phyloP scores from a whole-genome alignment of 73 alveolate species.

The Paramecium tetraurelia region DNA sequence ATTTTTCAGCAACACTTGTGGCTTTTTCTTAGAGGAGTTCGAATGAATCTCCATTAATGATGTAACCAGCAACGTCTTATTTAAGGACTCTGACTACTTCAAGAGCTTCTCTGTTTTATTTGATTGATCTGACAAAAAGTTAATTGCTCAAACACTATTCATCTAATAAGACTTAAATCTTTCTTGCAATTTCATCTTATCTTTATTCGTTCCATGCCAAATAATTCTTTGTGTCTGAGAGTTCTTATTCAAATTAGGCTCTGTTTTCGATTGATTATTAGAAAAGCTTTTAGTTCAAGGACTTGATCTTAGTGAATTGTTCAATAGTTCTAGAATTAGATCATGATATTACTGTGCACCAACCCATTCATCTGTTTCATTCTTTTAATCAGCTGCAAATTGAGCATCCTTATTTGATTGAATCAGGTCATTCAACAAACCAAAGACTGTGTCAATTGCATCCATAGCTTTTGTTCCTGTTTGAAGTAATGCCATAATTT shows the following conservation, averaged over 20 bases:
- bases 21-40: background rate
- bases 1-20: background rate
- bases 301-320: slow-evolving; percentile 5
- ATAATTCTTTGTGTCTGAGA: slow-evolving; percentile 3
- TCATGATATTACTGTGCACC: slow-evolving; percentile 8
- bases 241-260: background rate
- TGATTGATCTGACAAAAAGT: slow-evolving; percentile 40
- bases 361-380: slow-evolving; percentile 30
- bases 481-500: background rate
- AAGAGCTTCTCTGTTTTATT: background rate
- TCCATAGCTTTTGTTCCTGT: slow-evolving; percentile 25
- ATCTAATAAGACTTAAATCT: slow-evolving; percentile 1
- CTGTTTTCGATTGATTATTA: background rate
- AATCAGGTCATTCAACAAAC: background rate
- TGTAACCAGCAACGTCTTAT: slow-evolving; percentile 44
- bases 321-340: slow-evolving; percentile 2
- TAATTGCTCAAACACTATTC: slow-evolving; percentile 8
- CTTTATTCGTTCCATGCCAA: slow-evolving; percentile 38
- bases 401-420: slow-evolving; percentile 23
- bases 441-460: slow-evolving; percentile 32
- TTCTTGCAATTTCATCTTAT: slow-evolving; percentile 34
- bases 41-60: slow-evolving; percentile 9
- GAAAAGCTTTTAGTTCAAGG: background rate
- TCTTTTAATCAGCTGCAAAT: slow-evolving; percentile 36
- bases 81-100: slow-evolving; percentile 28